Evolutionary conservation across 2,329 filamentous ascomycete species (phyloP).

Genomic region (Alternaria postmessia): DNA sequence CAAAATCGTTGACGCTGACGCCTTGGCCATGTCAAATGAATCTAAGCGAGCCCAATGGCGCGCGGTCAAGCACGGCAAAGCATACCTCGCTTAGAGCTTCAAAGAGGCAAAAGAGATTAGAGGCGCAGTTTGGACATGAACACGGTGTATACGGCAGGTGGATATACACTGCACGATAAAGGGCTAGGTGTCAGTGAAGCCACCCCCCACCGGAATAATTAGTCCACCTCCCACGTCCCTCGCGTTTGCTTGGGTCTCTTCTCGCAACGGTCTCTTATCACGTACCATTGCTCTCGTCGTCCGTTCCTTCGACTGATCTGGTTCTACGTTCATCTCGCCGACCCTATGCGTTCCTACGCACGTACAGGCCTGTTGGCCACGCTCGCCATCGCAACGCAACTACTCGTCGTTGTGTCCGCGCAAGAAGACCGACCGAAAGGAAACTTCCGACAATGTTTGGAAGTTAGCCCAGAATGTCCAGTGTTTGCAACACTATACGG

Average conservation of each 20-base stretch:
- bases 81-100: conserved; percentile 26
- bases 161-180: conserved; percentile 10
- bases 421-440: conserved; percentile 30
- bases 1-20: conserved; percentile 7
- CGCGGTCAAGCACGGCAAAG: background rate
- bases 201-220: conserved; percentile 9
- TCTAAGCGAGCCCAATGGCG: conserved; percentile 19
- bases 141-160: conserved; percentile 28
- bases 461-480: conserved; percentile 38
- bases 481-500: conserved; percentile 51
- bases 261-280: background rate
- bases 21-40: conserved; percentile 7
- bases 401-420: conserved; percentile 19
- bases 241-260: background rate
- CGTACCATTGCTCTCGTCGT: background rate
- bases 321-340: background rate
- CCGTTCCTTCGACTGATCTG: background rate
- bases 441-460: conserved; percentile 32
- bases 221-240: conserved; percentile 1
- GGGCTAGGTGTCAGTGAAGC: conserved; percentile 8
- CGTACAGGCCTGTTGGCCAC: conserved; percentile 18
- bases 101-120: conserved; percentile 3
- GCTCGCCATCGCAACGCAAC: conserved; percentile 18
- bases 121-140: conserved; percentile 5
- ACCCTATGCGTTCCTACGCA: conserved; percentile 15